Evolutionary conservation across 2,329 filamentous ascomycete genomes (phyloP).

Genomic region (Neocatenulostroma microsporum): DNA sequence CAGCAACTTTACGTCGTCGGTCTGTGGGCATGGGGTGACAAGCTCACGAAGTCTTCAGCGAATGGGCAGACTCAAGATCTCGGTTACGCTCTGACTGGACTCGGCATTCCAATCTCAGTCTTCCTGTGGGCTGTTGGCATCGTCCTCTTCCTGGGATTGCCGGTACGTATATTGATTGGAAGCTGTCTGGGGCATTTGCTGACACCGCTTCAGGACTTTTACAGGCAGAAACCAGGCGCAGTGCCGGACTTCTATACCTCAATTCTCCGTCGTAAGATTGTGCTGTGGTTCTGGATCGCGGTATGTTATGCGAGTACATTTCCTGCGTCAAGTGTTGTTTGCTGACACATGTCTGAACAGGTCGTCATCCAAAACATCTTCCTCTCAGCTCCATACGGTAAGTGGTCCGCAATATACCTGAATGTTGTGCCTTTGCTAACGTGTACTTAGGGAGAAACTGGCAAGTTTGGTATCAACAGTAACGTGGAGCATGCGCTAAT

Average conservation of each 20-base stretch:
- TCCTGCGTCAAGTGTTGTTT: background rate
- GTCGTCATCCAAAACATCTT: constrained; percentile 57
- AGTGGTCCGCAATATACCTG: no score
- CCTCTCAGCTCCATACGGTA: constrained; percentile 55
- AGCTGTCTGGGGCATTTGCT: no score
- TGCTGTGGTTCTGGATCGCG: constrained; percentile 47
- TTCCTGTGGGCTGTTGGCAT: constrained; percentile 51
- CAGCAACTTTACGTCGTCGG: constrained; percentile 59
- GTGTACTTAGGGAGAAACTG: no score
- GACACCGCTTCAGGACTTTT: no score
- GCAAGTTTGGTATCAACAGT: no score
- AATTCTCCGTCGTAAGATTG: constrained; percentile 54
- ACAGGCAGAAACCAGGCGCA: constrained; percentile 55
- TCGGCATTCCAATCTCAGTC: constrained; percentile 51
- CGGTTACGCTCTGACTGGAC: constrained; percentile 32
- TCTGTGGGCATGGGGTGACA: constrained; percentile 60
- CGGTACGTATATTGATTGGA: no score
- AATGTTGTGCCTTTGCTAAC: no score
- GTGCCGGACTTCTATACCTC: constrained; percentile 60
- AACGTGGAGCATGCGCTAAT: no score
- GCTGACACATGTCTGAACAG: constrained; percentile 20
- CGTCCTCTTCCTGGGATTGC: constrained; percentile 53
- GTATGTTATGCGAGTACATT: no score
- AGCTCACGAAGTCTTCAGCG: constrained; percentile 41
- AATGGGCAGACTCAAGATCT: constrained; percentile 32